Evolutionary conservation across 106 monocot genomes (phyloP).

Genomic region (Phalaenopsis aphrodite): DNA sequence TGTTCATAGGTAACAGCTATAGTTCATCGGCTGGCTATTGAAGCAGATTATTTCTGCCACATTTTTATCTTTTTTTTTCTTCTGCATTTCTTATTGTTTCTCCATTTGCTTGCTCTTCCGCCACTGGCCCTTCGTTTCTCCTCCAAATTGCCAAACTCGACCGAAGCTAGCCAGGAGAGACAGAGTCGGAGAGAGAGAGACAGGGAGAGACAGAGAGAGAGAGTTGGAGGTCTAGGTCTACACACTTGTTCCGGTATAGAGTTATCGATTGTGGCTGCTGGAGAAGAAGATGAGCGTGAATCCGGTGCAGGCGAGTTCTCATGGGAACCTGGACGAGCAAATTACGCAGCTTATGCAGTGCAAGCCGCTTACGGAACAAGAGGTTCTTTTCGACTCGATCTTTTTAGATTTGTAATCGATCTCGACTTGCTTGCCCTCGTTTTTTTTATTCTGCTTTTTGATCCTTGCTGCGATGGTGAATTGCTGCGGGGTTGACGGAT

Average conservation of each 20-base stretch:
- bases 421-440: background rate
- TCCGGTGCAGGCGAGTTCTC: constrained; percentile 27
- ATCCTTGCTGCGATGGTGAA: background rate
- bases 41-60: background rate
- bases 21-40: background rate
- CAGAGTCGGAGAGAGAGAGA: background rate
- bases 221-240: background rate
- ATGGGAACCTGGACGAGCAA: constrained; percentile 74
- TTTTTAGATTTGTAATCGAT: constrained; percentile 2
- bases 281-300: constrained; percentile 34
- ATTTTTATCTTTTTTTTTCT: background rate
- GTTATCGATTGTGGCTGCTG: background rate
- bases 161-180: background rate
- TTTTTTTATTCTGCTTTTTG: background rate
- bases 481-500: background rate
- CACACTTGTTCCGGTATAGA: background rate
- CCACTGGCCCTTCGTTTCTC: background rate
- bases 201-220: background rate
- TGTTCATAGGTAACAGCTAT: background rate
- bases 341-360: constrained; percentile 94
- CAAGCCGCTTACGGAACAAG: constrained; percentile 79
- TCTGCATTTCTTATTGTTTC: background rate
- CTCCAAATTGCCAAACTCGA: background rate
- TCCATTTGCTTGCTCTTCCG: too few relatives aligned
- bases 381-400: constrained; percentile 25